Base-by-base conservation (phyloP, 768 basidiomycete genomes). In the Leccinum uliginosum region DNA sequence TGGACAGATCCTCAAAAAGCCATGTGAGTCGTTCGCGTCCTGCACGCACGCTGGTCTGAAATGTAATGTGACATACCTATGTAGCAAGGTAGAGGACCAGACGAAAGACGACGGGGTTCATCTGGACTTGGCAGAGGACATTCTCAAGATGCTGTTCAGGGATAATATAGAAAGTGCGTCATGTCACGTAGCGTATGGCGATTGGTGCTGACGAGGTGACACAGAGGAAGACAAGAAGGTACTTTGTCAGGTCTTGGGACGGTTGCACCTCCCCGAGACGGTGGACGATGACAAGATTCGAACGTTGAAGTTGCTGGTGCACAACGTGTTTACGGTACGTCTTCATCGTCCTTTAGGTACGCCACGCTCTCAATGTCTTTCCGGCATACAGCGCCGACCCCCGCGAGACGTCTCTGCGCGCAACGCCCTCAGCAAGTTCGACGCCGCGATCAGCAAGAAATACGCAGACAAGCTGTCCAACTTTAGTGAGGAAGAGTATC, bases 1-100 rank as follows among this genome's bases (percentile, higher is more conserved):
- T 96, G 93, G 93, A 91, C 89, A 4, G 87, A 95, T 67, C 89
- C 91, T 0, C 78, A 83, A 65, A 92, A 90, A 65, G 80, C 81
- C 34, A 79, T 83, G 66, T 81, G 65, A 76, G 76, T 73, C 66
- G 73, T 75, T 14, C 11, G 14, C 26, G 46, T 61, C 15, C 62
- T 29, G 27, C 21, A 7, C 15, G 17, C 15, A 5, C 3, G 45
- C 50, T 26, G 4, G 32, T 15, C 7, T 24, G 17, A 10, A 15
- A 24, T 27, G 14, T 45, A 23, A 46, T 19, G 29, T 26, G 17
- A 27, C 26, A 24, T 27, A 15, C 46, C 11, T 45, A 45, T 1
- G 14, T 21, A 82, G 81, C 24, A 77, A 78, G 44, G 62, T 78
- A 10, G 73, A 71, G 12, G 76, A 76, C 8, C 74, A 75, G 23